Conservation (phyloP, 306 rosid species). For the Coriaria nepalensis region DNA sequence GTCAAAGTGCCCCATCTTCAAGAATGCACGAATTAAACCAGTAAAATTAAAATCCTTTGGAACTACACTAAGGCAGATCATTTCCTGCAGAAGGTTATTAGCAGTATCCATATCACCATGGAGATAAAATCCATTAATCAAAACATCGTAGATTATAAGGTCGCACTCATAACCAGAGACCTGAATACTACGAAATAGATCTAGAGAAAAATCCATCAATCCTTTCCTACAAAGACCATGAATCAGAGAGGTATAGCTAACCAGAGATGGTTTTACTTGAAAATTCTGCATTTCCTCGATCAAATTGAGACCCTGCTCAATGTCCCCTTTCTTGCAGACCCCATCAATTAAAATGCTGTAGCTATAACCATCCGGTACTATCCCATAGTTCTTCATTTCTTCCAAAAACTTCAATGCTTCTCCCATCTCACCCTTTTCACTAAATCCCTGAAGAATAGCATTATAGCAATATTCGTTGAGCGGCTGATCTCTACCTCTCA, state of each 20-base stretch:
- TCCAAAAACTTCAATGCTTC: conserved; percentile 34
- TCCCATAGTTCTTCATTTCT: conserved; percentile 38
- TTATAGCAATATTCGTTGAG: conserved; percentile 40
- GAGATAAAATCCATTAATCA: conserved; percentile 34
- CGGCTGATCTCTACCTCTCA: conserved; percentile 26
- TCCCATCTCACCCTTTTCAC: conserved; percentile 25
- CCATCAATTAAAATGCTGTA: conserved; percentile 51
- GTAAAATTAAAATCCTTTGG: conserved; percentile 22
- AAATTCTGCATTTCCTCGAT: conserved; percentile 29
- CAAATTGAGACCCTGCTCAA: conserved; percentile 20
- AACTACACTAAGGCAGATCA: conserved; percentile 24
- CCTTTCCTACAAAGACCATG: conserved; percentile 33
- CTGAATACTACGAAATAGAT: conserved; percentile 19
- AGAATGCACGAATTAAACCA: conserved; percentile 29
- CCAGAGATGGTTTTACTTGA: conserved; percentile 37
- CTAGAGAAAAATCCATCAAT: conserved; percentile 18
- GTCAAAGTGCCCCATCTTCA: conserved; percentile 25
- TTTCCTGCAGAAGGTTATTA: conserved; percentile 28
- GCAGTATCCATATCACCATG: conserved; percentile 37
- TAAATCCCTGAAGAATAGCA: conserved; percentile 32
- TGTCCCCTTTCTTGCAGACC: conserved; percentile 32
- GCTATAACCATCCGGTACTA: conserved; percentile 44
- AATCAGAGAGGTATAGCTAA: conserved; percentile 40
- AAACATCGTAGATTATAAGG: conserved; percentile 28
- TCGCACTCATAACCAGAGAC: conserved; percentile 32